Evolutionary conservation across 2,329 filamentous ascomycete genomes (phyloP).

Genomic region (Cladosporium halotolerans): DNA sequence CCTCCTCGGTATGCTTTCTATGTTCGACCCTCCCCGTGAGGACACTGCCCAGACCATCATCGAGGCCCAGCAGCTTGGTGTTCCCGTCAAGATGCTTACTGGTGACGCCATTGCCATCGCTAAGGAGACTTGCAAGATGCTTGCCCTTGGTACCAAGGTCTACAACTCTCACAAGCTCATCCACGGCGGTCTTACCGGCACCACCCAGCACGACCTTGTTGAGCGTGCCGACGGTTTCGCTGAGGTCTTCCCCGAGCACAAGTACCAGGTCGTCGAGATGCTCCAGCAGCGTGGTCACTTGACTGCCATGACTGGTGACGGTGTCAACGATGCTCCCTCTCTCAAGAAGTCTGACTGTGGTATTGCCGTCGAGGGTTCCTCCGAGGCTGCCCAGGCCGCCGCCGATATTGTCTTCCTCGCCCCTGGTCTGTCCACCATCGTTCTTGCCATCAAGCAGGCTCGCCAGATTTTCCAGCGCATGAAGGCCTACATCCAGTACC

Average conservation of each 20-base stretch:
- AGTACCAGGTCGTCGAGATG: constrained; percentile 72
- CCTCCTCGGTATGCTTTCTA: constrained; percentile 68
- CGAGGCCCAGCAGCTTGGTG: constrained; percentile 69
- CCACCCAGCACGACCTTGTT: constrained; percentile 68
- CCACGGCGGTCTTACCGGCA: constrained; percentile 66
- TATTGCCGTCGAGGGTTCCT: constrained; percentile 66
- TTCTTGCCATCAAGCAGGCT: constrained; percentile 66
- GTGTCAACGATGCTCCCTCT: constrained; percentile 67
- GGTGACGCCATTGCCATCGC: constrained; percentile 74
- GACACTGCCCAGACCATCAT: constrained; percentile 73
- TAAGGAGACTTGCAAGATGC: constrained; percentile 78
- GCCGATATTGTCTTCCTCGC: constrained; percentile 71
- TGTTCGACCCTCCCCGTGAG: constrained; percentile 74
- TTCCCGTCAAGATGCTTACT: constrained; percentile 75
- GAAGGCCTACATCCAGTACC: constrained; percentile 73
- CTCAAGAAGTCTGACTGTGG: constrained; percentile 70
- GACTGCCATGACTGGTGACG: constrained; percentile 71
- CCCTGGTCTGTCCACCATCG: constrained; percentile 64
- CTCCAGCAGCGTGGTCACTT: constrained; percentile 66
- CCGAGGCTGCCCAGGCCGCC: constrained; percentile 65
- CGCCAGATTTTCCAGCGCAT: constrained; percentile 73
- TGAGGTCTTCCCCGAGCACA: constrained; percentile 70
- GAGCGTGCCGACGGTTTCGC: constrained; percentile 69
- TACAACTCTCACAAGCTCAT: constrained; percentile 75
- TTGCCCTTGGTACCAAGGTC: constrained; percentile 71